Evolutionary conservation across 2,329 filamentous ascomycete species (phyloP), one percentile per base, ranked within the genome.

Genomic region (Fonsecaea monophora): DNA sequence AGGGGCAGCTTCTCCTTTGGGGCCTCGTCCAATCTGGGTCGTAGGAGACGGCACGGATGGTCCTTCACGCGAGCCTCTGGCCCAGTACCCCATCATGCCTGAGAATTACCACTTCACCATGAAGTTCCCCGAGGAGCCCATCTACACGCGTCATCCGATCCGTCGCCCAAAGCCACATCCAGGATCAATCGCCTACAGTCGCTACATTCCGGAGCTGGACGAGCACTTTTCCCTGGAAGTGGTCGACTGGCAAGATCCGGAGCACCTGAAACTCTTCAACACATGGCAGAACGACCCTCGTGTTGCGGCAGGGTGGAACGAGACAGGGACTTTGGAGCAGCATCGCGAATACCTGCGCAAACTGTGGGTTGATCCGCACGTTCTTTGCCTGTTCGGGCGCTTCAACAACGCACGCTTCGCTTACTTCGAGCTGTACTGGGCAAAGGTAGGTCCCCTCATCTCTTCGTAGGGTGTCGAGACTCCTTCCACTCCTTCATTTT

Each of bases 221-320:
- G 89, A 94, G 81, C 90, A 87, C 70, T 94, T 94, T 77, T 91
- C 89, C 66, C 90, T 94, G 82, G 83, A 90, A 25, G 87, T 87
- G 8, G 83, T 94, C 1, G 88, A 94, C 76, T 91, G 86, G 78
- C 74, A 83, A 40, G 82, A 91, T 73, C 75, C 80, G 0, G 83
- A 86, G 73, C 90, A 94, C 77, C 79, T 94, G 60, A 79, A 82
- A n/a, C 82, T 92, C 4, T 94, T 94, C 82, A 88, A 94, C 78
- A 84, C 83, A 64, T 94, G 91, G 91, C 91, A 93, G 79, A 94
- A 94, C 75, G 91, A 94, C 75, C 91, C 91, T 60, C 89, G 91
- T 58, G 91, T 94, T 37, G 90, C 90, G 4, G 86, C 89, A 74
- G 90, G 90, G 3, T 94, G 91, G 91, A 91, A 92, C 74, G 88